Conservation (phyloP, 2,329 filamentous ascomycete genomes). For the Penicillium psychrosexuale region DNA sequence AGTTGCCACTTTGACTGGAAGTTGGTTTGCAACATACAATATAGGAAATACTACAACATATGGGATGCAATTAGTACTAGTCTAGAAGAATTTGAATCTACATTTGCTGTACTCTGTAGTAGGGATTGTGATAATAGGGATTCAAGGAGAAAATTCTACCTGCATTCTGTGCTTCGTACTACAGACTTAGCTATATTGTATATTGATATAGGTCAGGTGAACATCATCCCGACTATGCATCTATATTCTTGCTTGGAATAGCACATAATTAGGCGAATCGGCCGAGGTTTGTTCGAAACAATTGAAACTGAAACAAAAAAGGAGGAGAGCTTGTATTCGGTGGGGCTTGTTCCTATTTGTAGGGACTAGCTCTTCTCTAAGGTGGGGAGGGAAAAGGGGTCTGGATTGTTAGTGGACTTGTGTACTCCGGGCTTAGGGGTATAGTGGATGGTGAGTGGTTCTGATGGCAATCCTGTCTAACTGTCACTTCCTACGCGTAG, state of each 20-base stretch:
- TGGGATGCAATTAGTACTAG: background rate
- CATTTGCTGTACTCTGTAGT: background rate
- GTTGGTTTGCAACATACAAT: background rate
- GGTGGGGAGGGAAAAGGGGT: background rate
- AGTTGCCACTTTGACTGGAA: background rate
- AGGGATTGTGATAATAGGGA: background rate
- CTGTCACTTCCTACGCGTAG: background rate
- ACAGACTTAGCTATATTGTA: background rate
- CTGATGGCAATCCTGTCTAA: background rate
- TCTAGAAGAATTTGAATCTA: background rate
- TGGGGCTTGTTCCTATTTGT: background rate
- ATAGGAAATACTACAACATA: background rate
- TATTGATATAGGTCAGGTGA: background rate
- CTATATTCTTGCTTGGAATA: background rate
- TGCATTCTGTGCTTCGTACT: background rate
- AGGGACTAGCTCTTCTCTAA: background rate
- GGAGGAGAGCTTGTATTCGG: background rate
- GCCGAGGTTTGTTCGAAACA: background rate
- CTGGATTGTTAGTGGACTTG: background rate
- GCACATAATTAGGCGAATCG: background rate
- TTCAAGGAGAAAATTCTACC: background rate
- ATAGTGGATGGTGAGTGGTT: background rate
- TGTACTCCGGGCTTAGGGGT: background rate
- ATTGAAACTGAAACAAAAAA: background rate
- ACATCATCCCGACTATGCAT: background rate